Evolutionary conservation across 2,329 filamentous ascomycete genomes (phyloP), one percentile per base, ranked within the genome.

Genomic region (Mycogone perniciosa): DNA sequence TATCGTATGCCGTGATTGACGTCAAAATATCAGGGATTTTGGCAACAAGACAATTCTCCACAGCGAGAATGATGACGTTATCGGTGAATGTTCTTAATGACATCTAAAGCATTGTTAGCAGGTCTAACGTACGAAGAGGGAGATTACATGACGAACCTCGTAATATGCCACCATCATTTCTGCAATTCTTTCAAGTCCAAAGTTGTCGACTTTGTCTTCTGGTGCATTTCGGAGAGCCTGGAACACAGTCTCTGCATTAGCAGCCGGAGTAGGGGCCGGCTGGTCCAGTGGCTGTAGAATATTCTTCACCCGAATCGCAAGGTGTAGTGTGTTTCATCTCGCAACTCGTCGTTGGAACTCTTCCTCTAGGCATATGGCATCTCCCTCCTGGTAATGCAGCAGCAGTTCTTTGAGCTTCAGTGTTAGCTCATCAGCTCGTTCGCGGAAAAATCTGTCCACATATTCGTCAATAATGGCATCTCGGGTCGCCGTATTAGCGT

Each of bases 31-130:
- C 48, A 1, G 68, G 65, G 0, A 79, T 51, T 2, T 71, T 65
- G 0, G 51, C 58, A 0, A 79, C 59, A 1, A 80, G 67, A 41
- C 73, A 76, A 31, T 71, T 72, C 55, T 79, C 76, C 1, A 76
- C 64, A 0, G 68, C 75, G 1, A 77, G 62, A n/a, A 68, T 75
- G 13, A 71, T 65, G 7, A 79, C 62, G 20, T 76, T 76, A 4
- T 79, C 71, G 3, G 72, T 64, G 44, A 79, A 76, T 0, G 69
- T 72, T 9, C 69, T 57, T 3, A 71, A 62, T 1, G 71, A 69
- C 58, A 72, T 69, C 71, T 74, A 6, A 30, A 13, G 27, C 10
- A 4, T 5, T 8, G 37, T 54, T 7, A 54, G 42, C 2, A 44
- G 7, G 1, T 2, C 31, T 2, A 20, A 13, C 4, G 1, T 3